These are phyloP conservation scores for Ustilago vetiveriae DNA, from an alignment of 1,284 basidiomycete species.

Conservation along the genomic window DNA sequence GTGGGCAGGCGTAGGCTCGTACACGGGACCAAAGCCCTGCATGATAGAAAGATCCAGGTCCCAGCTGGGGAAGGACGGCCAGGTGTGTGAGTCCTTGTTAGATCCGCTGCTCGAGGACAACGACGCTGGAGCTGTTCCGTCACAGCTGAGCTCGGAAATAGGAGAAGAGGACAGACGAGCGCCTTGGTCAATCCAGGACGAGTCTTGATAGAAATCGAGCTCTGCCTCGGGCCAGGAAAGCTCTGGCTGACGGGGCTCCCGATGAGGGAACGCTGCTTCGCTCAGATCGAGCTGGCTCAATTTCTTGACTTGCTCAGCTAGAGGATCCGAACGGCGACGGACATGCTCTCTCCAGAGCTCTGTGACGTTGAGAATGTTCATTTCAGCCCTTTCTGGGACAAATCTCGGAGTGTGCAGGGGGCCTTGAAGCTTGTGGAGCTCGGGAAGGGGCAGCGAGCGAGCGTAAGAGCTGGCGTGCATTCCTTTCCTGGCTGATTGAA, in stretches of 20 bases:
- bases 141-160: background rate
- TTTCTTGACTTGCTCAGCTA: background rate
- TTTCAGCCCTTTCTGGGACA: background rate
- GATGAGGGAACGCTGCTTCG: background rate
- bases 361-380: background rate
- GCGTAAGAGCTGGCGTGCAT: no score
- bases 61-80: constrained; percentile 3
- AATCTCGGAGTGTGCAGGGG: no score
- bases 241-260: background rate
- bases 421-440: no score
- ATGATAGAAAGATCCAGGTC: background rate
- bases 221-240: background rate
- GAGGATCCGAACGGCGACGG: background rate
- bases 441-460: no score
- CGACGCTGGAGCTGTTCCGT: background rate
- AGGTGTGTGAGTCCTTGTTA: background rate
- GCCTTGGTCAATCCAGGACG: background rate
- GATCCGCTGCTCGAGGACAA: background rate
- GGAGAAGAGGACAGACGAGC: constrained; percentile 5
- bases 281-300: constrained; percentile 2
- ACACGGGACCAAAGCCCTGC: background rate
- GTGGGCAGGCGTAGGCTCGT: background rate
- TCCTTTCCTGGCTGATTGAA: no score
- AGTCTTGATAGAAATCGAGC: background rate
- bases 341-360: constrained; percentile 11